A percentile compares a stretch with the other conserved stretches of the same genome.
Conservation (phyloP, 345 rosid species). For the Leavenworthia alabamica region DNA sequence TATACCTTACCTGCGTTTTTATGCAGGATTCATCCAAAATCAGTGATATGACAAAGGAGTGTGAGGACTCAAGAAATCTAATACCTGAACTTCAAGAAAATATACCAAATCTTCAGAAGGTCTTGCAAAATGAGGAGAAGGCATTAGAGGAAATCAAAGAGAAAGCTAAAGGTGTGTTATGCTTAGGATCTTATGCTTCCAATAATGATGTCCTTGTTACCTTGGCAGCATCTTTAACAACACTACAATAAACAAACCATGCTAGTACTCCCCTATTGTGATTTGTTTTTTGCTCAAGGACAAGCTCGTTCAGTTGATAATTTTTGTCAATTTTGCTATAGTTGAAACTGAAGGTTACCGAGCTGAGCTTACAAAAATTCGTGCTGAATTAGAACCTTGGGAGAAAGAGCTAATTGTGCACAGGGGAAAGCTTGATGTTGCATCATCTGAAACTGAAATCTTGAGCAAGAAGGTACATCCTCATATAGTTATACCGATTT, state of each 20-base stretch:
- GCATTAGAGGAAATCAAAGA: conserved; percentile 67
- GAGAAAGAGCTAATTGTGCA: conserved; percentile 75
- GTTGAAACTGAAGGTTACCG: conserved; percentile 81
- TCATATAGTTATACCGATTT: conserved; percentile 4
- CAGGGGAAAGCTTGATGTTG: conserved; percentile 88
- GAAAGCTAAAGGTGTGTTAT: conserved; percentile 62
- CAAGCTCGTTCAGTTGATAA: conserved; percentile 3
- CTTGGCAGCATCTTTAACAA: not conserved
- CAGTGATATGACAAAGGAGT: conserved; percentile 53
- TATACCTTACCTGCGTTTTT: conserved; percentile 26
- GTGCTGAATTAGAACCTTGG: conserved; percentile 93
- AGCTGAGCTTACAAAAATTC: conserved; percentile 69
- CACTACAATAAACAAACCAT: conserved; percentile 2
- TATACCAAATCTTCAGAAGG: conserved; percentile 65
- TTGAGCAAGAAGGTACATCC: conserved; percentile 66
- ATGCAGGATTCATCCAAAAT: conserved; percentile 70
- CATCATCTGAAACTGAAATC: conserved; percentile 70
- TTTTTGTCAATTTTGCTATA: conserved; percentile 34
- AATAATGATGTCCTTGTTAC: not conserved
- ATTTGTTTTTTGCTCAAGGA: not conserved
- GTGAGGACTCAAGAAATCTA: conserved; percentile 49
- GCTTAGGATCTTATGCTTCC: conserved; percentile 3
- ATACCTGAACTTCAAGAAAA: conserved; percentile 76
- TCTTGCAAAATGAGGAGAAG: conserved; percentile 65
- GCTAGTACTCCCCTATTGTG: not conserved